phyloP scores from a whole-genome alignment of 2,329 filamentous ascomycete genomes.

The Diaporthe sp. region DNA sequence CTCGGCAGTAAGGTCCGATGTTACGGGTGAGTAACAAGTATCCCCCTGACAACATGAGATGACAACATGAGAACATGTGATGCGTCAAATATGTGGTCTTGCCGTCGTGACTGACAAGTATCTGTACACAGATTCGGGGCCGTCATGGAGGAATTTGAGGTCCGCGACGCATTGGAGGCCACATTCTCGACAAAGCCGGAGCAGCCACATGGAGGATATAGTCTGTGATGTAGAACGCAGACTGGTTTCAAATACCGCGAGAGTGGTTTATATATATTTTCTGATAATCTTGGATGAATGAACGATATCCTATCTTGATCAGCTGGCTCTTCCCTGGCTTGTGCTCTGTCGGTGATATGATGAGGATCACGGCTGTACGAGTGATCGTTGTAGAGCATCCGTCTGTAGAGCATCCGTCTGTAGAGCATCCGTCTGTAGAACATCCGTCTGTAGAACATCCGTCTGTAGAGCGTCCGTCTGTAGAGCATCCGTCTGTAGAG shows the following conservation, averaged over 20 bases:
- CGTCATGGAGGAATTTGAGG: conserved; percentile 77
- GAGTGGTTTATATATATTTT: conserved; percentile 7
- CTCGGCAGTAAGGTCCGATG: conserved; percentile 87
- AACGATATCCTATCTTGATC: not conserved
- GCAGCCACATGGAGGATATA: not conserved
- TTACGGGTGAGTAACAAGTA: conserved; percentile 79
- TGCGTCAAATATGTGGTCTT: not conserved
- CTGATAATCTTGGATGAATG: not conserved
- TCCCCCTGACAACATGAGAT: conserved; percentile 34
- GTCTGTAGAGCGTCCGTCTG: too few relatives aligned
- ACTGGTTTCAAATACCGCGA: not conserved
- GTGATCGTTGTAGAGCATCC: not conserved
- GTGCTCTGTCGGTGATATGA: too few relatives aligned
- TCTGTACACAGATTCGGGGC: conserved; percentile 67
- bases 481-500: too few relatives aligned
- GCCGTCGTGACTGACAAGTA: not conserved
- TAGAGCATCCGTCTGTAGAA: too few relatives aligned
- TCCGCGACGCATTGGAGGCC: conserved; percentile 82
- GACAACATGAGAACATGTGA: too few relatives aligned
- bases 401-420: too few relatives aligned
- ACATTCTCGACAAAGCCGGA: conserved; percentile 73
- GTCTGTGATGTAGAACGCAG: not conserved
- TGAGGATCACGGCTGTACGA: too few relatives aligned
- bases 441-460: too few relatives aligned
- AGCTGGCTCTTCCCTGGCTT: too few relatives aligned